Conservation (phyloP, 2,329 filamentous ascomycete species). For the Periconia digitata region DNA sequence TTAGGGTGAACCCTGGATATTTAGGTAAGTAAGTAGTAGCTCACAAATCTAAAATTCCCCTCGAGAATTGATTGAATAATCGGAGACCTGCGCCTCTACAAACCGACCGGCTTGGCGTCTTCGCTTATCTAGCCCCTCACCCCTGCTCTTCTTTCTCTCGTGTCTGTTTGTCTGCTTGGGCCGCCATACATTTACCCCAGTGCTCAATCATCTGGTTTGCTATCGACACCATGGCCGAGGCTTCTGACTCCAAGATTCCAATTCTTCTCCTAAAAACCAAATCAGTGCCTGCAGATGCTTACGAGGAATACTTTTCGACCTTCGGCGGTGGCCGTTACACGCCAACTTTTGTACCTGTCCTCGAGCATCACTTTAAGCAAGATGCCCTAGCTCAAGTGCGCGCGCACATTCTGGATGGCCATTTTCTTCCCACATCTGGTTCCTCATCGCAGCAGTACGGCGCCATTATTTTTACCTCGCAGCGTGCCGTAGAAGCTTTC, state of each 20-base stretch:
- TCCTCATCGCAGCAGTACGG: slow-evolving; percentile 57
- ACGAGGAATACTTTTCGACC: slow-evolving; percentile 66
- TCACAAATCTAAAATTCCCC: neutral
- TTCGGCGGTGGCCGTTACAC: slow-evolving; percentile 54
- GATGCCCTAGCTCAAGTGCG: slow-evolving; percentile 59
- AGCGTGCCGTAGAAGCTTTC: slow-evolving; percentile 81
- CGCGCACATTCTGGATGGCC: slow-evolving; percentile 51
- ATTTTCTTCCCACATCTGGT: slow-evolving; percentile 32
- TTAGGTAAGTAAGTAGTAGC: neutral
- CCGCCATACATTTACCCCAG: too few species aligned
- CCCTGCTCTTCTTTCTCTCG: neutral
- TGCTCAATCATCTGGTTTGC: too few species aligned
- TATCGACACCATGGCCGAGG: slow-evolving; percentile 24
- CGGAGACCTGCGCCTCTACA: neutral
- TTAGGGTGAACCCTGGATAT: slow-evolving; percentile 16
- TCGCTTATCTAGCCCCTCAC: slow-evolving; percentile 7
- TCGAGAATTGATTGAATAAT: slow-evolving; percentile 2
- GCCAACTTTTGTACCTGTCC: slow-evolving; percentile 73
- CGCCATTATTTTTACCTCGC: slow-evolving; percentile 82
- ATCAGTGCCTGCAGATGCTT: slow-evolving; percentile 70
- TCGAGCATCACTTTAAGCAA: slow-evolving; percentile 69
- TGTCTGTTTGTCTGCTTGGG: too few species aligned
- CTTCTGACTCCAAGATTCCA: slow-evolving; percentile 45
- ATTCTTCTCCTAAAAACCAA: slow-evolving; percentile 77
- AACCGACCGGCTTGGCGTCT: neutral